Percentiles rank a stretch among this genome's conserved stretches.
Conservation (phyloP, 176 grass and related monocot species). For the Phoenix dactylifera region DNA sequence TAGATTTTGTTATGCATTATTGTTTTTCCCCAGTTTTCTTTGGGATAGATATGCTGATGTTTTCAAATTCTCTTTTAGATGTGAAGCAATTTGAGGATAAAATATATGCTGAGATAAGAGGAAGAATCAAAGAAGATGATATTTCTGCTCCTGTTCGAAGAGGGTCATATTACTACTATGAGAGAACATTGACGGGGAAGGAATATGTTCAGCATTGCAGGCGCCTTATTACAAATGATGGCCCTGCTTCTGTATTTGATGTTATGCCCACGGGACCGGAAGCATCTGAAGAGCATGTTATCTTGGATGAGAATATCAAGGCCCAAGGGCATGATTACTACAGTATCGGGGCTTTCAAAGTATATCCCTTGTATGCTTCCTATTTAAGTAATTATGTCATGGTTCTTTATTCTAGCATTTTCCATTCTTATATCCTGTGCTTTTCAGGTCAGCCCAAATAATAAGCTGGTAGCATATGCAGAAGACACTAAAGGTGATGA, state of each 20-base stretch:
- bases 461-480: conserved; percentile 72
- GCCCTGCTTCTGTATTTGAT: conserved; percentile 43
- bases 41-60: too few species aligned
- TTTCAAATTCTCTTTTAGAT: conserved; percentile 29
- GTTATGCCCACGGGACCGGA: conserved; percentile 58
- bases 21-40: too few species aligned
- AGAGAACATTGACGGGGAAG: conserved; percentile 64
- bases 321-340: conserved; percentile 62
- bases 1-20: too few species aligned
- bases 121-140: conserved; percentile 87
- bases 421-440: not conserved
- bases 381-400: not conserved
- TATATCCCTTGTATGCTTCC: conserved; percentile 6
- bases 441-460: conserved; percentile 75
- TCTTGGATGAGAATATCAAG: conserved; percentile 86
- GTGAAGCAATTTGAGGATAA: conserved; percentile 57
- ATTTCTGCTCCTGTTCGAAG: conserved; percentile 37
- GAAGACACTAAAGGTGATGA: conserved; percentile 87
- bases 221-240: conserved; percentile 25
- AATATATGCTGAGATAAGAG: conserved; percentile 83
- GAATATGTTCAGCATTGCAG: conserved; percentile 79
- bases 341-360: conserved; percentile 61
- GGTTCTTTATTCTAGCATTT: not conserved
- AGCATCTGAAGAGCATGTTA: conserved; percentile 59
- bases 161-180: conserved; percentile 68